Percentiles rank a stretch among this genome's conserved stretches.
phyloP scores from a whole-genome alignment of 2,329 filamentous ascomycete genomes.

The Trichoderma breve region DNA sequence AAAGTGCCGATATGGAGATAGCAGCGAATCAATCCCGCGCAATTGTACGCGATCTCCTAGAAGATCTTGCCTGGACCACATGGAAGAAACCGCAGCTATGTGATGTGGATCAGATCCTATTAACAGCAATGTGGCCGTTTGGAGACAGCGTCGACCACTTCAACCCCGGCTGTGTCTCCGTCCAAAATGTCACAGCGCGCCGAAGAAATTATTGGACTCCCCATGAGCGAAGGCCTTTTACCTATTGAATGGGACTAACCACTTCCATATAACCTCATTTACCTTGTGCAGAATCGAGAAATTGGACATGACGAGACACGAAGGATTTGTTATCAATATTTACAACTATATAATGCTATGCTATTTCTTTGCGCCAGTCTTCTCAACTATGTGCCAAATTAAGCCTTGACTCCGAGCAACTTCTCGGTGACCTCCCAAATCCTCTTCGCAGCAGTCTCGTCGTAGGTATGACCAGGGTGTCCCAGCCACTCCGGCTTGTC shows the following conservation, averaged over 20 bases:
- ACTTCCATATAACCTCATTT: not conserved
- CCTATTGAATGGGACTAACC: not conserved
- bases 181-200: slow-evolving; percentile 26
- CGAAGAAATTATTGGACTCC: slow-evolving; percentile 28
- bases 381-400: not conserved
- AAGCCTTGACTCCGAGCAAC: slow-evolving; percentile 12
- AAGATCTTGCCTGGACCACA: slow-evolving; percentile 55
- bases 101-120: slow-evolving; percentile 52
- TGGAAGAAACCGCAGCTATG: slow-evolving; percentile 60
- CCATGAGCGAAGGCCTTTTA: not conserved
- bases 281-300: not conserved
- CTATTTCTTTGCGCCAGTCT: not conserved
- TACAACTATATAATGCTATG: not conserved
- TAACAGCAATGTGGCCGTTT: slow-evolving; percentile 64
- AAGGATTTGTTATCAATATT: not conserved
- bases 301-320: not conserved
- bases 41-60: slow-evolving; percentile 37
- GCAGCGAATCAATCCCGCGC: slow-evolving; percentile 24
- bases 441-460: slow-evolving; percentile 11
- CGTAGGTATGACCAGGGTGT: slow-evolving; percentile 16
- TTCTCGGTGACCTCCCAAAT: slow-evolving; percentile 14
- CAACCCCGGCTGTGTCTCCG: slow-evolving; percentile 33
- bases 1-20: slow-evolving; percentile 17
- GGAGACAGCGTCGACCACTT: slow-evolving; percentile 54
- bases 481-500: not conserved